Percentiles rank a stretch among this genome's conserved stretches.
phyloP scores from a whole-genome alignment of 805 yeast genomes.

The Saccharomycopsis babjevae region DNA sequence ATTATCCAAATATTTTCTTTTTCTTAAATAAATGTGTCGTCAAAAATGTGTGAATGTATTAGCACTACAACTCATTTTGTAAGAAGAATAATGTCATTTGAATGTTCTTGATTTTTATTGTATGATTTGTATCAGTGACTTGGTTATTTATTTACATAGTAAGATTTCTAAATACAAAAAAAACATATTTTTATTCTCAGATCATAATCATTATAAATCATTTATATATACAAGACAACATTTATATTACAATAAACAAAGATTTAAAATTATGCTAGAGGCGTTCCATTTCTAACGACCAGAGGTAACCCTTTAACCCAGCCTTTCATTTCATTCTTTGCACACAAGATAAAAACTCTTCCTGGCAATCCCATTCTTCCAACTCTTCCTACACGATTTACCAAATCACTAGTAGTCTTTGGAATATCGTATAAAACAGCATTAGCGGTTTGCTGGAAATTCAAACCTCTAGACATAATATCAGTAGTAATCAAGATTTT shows the following conservation, averaged over 20 bases:
- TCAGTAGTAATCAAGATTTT: constrained; percentile 83
- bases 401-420: constrained; percentile 68
- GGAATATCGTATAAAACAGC: constrained; percentile 84
- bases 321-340: constrained; percentile 52
- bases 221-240: background rate
- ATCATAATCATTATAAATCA: background rate
- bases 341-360: constrained; percentile 71
- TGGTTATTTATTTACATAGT: no score
- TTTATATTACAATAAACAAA: background rate
- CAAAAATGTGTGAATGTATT: no score
- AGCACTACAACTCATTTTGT: no score
- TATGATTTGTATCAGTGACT: no score
- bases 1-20: no score
- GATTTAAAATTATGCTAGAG: constrained; percentile 14
- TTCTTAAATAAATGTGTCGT: no score
- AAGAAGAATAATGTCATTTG: no score
- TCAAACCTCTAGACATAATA: constrained; percentile 80
- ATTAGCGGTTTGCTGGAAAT: constrained; percentile 72
- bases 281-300: constrained; percentile 38
- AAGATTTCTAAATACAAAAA: no score
- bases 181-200: no score
- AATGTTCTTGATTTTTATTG: no score
- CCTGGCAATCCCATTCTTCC: constrained; percentile 89
- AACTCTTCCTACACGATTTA: constrained; percentile 90
- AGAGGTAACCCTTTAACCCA: constrained; percentile 79